Base-by-base conservation (phyloP, 148 eudicot species). In the Cornus florida region DNA sequence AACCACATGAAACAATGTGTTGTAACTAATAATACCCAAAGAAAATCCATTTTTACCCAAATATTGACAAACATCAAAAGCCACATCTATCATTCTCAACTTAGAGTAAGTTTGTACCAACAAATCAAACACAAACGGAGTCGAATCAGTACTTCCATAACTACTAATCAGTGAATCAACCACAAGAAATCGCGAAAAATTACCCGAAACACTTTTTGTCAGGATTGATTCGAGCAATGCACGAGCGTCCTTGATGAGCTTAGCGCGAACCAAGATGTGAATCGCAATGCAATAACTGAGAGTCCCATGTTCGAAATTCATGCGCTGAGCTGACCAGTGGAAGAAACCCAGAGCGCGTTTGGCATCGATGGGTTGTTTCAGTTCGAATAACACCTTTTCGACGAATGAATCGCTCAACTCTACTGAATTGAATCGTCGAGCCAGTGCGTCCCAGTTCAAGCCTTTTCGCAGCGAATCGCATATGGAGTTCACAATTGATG, bases 41-140 rank as follows among this genome's bases (percentile, higher is more conserved):
- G 81, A 77, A 83, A 95, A 90, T 64, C 97, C 94, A 70, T 84
- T 88, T 74, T 86, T 83, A 77, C 82, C 88, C 89, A 95, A 86
- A 73, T 87, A 83, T 50, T 79, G n/a, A 78, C 91, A 84, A 75
- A 86, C 90, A 80, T 85, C 92, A 77, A 95, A 83, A 65, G 87
- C 93, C 28, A 77, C 69, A 71, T 84, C 91, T 23, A 84, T 62
- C 92, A 86, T 87, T 68, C 97, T 83, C 82, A 92, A 81, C 86
- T 92, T 93, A 35, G 97, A 87, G 87, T 87, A 93, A 67, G 84
- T 81, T 86, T 90, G 97, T 53, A 93, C 87, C 82, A 95, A 84
- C 83, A 93, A 83, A 75, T 95, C 98, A 82, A 93, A 95, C 73
- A 95, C 97, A 82, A 89, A 88, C 1, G 97, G 85, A 41, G 79